phyloP scores from a whole-genome alignment of 768 basidiomycete species.

The Cyathus striatus region DNA sequence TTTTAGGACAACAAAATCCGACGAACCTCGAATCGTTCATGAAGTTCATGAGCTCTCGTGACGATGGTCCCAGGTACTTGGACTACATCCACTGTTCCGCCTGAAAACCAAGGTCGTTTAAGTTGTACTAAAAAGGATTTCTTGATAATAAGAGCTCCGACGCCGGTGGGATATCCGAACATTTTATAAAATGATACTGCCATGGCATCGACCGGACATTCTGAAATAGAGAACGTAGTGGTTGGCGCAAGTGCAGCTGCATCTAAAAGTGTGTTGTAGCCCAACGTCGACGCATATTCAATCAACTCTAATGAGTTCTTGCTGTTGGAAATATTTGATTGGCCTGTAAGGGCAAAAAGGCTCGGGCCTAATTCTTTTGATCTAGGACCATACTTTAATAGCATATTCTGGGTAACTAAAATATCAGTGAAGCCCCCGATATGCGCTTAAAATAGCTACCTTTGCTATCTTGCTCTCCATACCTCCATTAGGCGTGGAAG shows the following conservation, averaged over 20 bases:
- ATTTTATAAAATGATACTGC: conserved; percentile 87
- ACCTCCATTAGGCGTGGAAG: conserved; percentile 59
- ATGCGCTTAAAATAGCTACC: conserved; percentile 32
- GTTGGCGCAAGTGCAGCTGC: conserved; percentile 79
- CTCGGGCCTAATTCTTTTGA: conserved; percentile 40
- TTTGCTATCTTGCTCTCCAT: conserved; percentile 53
- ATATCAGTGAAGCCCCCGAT: neutral
- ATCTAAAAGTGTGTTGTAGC: conserved; percentile 75
- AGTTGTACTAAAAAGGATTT: conserved; percentile 58
- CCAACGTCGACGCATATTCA: conserved; percentile 57
- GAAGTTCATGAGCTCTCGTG: conserved; percentile 49
- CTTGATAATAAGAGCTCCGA: conserved; percentile 75
- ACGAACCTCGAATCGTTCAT: conserved; percentile 77
- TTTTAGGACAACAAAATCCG: neutral
- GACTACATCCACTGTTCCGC: conserved; percentile 77
- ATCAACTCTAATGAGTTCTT: conserved; percentile 67
- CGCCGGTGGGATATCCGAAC: conserved; percentile 84
- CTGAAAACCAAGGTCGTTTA: conserved; percentile 79
- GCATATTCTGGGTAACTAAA: conserved; percentile 35
- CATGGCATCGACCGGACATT: conserved; percentile 74
- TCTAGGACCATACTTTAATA: conserved; percentile 45
- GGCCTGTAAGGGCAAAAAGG: conserved; percentile 72
- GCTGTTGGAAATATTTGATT: conserved; percentile 78
- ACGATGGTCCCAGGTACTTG: conserved; percentile 74
- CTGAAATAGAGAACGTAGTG: conserved; percentile 58